phyloP scores from a whole-genome alignment of 768 basidiomycete genomes.

The Podaxis mareebaensis region DNA sequence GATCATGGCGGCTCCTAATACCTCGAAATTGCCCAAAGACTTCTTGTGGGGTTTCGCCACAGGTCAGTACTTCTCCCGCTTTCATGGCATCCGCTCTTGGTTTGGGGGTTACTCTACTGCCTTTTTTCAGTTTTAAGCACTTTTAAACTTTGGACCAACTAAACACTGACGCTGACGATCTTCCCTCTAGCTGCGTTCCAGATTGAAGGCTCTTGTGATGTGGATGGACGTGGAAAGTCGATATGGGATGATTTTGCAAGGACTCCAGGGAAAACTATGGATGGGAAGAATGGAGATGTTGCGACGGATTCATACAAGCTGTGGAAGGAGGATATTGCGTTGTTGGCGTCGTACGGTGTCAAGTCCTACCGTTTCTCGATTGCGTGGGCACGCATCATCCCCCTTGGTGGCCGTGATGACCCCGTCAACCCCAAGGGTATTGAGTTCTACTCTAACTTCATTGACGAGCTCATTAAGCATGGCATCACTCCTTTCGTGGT shows the following conservation, averaged over 20 bases:
- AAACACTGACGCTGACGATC: conserved; percentile 12
- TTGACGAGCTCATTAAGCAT: conserved; percentile 62
- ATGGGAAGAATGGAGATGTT: conserved; percentile 66
- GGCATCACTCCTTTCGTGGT: conserved; percentile 72
- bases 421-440: conserved; percentile 72
- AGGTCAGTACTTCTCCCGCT: conserved; percentile 38
- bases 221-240: conserved; percentile 63
- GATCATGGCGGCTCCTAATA: conserved; percentile 33
- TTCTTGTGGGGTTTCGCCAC: conserved; percentile 77
- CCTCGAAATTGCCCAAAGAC: conserved; percentile 50
- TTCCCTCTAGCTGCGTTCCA: conserved; percentile 59
- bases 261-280: conserved; percentile 65
- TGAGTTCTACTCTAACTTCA: conserved; percentile 67
- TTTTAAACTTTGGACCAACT: conserved; percentile 6
- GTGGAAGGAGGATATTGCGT: conserved; percentile 67
- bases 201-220: conserved; percentile 66
- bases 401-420: conserved; percentile 70
- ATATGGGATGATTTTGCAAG: conserved; percentile 78
- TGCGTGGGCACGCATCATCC: conserved; percentile 76
- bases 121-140: not conserved
- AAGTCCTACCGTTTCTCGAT: conserved; percentile 78
- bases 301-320: conserved; percentile 71
- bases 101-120: not conserved
- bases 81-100: not conserved
- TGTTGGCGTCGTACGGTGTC: conserved; percentile 64